Base-by-base conservation (phyloP, 495 filamentous ascomycete genomes). In the Polyplosphaeria fusca region DNA sequence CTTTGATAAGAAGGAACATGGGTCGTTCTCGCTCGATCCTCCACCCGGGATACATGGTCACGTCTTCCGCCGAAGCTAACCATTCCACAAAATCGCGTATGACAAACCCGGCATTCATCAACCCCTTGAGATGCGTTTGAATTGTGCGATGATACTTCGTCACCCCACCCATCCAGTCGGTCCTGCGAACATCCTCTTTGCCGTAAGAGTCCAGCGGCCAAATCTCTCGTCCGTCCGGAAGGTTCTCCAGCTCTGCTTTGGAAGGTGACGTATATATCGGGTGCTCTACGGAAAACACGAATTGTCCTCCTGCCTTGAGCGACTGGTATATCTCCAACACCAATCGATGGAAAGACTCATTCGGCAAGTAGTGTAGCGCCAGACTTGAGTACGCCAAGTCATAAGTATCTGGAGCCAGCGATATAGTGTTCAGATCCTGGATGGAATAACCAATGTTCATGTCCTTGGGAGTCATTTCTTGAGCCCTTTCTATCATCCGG, bases 81-180 rank as follows among this genome's bases (percentile, higher is more conserved):
- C 47, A 50, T 18, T 50, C 47, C 3, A 50, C 47, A 19, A 50
- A 25, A 39, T 39, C 47, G 22, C 30, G 14, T 23, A 50, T 22
- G 28, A 50, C 47, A 39, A 50, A 50, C 25, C 47, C 47, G 2
- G 3, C 18, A 19, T 37, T 18, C 13, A 50, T 19, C 47, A 50
- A 39, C 1, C 47, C 16, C 25, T 38, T 37, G 3, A 50, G 28
- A 16, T 39, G 39, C 27, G 47, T 50, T 25, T 32, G 26, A 14
- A 50, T 38, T 14, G 47, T 50, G 5, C 28, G 16, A 22, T 50
- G 47, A 50, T 38, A 50, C 28, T 50, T 50, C 32, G 14, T 50
- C 7, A 50, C 47, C 16, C 47, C 47, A 4, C 47, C 47, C 47
- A 50, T 12, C 47, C 47, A 50, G 19, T 39, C 25, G 5, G 47